These are phyloP conservation scores for Solanum pinnatisectum DNA, from an alignment of 257 asterid genomes.

Conservation along the genomic window DNA sequence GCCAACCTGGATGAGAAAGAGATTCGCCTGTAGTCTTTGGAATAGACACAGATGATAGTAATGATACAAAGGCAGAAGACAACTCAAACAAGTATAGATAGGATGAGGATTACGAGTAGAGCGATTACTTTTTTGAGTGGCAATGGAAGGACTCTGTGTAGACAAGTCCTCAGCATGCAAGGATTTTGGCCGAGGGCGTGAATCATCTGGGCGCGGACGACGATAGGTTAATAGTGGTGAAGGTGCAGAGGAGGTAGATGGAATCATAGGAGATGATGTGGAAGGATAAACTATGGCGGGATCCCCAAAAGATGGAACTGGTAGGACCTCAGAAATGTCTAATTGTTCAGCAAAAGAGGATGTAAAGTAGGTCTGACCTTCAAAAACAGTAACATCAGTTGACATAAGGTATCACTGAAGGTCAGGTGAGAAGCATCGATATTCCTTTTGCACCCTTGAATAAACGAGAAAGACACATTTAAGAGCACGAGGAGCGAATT, in stretches of 20 bases:
- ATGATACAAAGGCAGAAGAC: background rate
- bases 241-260: background rate
- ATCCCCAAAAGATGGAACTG: background rate
- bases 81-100: background rate
- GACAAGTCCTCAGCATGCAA: background rate
- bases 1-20: background rate
- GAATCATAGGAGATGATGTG: background rate
- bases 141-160: background rate
- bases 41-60: too few species aligned
- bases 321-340: background rate
- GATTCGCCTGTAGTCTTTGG: background rate
- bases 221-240: background rate
- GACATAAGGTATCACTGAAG: background rate
- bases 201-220: background rate
- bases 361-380: background rate
- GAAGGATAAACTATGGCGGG: background rate
- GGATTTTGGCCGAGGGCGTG: background rate
- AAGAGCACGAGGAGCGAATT: background rate
- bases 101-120: background rate
- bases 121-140: background rate
- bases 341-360: background rate
- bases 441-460: background rate
- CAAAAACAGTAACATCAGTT: background rate
- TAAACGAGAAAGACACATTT: background rate
- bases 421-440: background rate